Evolutionary conservation across 2,329 filamentous ascomycete genomes (phyloP).

Genomic region (Sodiomyces alkalinus): DNA sequence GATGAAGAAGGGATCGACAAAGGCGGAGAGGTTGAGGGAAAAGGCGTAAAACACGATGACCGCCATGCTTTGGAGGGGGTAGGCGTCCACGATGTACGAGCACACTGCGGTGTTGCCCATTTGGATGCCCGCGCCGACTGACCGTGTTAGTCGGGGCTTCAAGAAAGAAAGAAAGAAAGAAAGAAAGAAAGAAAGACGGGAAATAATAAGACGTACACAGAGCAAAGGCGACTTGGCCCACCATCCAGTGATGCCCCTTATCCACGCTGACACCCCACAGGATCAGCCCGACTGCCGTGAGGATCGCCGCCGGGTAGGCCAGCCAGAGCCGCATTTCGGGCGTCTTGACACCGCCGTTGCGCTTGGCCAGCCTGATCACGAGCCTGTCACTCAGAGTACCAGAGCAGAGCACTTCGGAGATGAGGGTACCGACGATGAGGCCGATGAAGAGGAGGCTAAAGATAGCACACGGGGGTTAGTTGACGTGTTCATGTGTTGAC

Average conservation of each 20-base stretch:
- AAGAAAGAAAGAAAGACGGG: conserved; percentile 2
- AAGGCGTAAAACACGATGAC: conserved; percentile 39
- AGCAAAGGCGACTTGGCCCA: conserved; percentile 39
- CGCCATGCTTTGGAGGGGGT: conserved; percentile 37
- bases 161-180: background rate
- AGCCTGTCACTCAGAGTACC: conserved; percentile 36
- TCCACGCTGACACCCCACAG: conserved; percentile 41
- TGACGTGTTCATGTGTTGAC: too few species aligned
- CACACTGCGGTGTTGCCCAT: conserved; percentile 38
- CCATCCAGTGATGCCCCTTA: conserved; percentile 36
- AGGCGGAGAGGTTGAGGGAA: conserved; percentile 33
- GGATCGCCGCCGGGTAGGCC: conserved; percentile 32
- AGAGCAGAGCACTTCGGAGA: conserved; percentile 35
- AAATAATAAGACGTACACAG: conserved; percentile 31
- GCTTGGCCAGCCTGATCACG: conserved; percentile 26
- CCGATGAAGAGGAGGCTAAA: conserved; percentile 33
- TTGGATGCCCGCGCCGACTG: conserved; percentile 38
- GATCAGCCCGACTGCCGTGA: conserved; percentile 32
- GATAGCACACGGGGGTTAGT: background rate
- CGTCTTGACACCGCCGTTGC: conserved; percentile 24
- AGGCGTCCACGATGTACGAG: conserved; percentile 38
- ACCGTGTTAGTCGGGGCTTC: too few species aligned
- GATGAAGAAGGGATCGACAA: conserved; percentile 32
- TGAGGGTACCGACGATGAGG: conserved; percentile 33
- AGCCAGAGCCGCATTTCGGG: conserved; percentile 42